Conservation (phyloP, 768 basidiomycete genomes). For the Infundibulicybe gibba region DNA sequence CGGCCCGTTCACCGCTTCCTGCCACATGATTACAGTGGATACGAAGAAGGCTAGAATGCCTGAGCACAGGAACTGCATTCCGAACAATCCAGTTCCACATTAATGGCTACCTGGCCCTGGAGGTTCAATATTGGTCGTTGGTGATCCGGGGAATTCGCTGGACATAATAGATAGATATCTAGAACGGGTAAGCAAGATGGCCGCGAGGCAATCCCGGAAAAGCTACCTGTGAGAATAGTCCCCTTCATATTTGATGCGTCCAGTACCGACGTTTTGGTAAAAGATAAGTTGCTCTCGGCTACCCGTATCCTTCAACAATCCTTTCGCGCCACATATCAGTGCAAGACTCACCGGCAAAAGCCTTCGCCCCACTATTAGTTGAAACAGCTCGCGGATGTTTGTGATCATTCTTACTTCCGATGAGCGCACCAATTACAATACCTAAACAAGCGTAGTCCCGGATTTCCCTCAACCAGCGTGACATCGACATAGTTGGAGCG, state of each 20-base stretch:
- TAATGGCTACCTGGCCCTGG: constrained; percentile 88
- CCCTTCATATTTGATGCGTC: constrained; percentile 98
- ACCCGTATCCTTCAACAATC: constrained; percentile 6
- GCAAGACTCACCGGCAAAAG: constrained; percentile 68
- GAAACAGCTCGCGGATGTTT: constrained; percentile 95
- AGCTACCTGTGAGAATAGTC: constrained; percentile 85
- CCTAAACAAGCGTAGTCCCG: constrained; percentile 92
- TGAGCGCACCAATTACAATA: constrained; percentile 94
- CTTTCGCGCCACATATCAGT: background rate
- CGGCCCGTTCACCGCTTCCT: too few species aligned
- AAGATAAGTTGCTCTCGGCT: constrained; percentile 91
- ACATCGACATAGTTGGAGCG: constrained; percentile 94
- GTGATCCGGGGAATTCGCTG: constrained; percentile 89
- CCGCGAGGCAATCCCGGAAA: background rate
- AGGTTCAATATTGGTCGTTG: constrained; percentile 71
- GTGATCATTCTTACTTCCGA: constrained; percentile 99
- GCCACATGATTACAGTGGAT: too few species aligned
- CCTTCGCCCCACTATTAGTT: constrained; percentile 96
- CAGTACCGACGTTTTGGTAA: constrained; percentile 99
- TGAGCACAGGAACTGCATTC: too few species aligned
- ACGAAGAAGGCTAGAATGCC: too few species aligned
- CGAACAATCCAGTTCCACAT: too few species aligned
- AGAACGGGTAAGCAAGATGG: constrained; percentile 3
- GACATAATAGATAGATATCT: constrained; percentile 99
- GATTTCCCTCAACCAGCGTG: constrained; percentile 94